Percentiles rank a stretch among this genome's conserved stretches.
phyloP scores from a whole-genome alignment of 441 rosid genomes.

The Eruca vesicaria region DNA sequence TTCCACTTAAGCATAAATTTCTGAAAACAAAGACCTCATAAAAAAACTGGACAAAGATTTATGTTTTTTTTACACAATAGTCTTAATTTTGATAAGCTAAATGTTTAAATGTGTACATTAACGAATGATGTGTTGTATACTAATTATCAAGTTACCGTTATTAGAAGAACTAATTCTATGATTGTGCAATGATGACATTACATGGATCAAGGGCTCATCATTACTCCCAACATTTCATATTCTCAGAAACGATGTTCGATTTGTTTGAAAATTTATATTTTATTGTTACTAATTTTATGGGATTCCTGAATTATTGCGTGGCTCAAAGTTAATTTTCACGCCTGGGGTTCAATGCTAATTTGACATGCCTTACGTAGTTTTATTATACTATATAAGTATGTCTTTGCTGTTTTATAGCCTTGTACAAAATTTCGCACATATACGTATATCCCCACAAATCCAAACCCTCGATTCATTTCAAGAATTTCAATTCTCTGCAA shows the following conservation, averaged over 20 bases:
- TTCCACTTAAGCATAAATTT: not conserved
- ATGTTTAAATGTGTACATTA: not conserved
- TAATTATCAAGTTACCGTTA: not conserved
- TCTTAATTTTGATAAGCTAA: not conserved
- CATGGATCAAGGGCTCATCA: slow-evolving; percentile 10
- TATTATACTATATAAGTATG: not conserved
- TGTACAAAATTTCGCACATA: not conserved
- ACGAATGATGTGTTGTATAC: not conserved
- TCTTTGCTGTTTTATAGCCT: not conserved
- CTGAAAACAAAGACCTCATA: not conserved
- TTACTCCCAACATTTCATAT: slow-evolving; percentile 1
- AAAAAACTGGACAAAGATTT: not conserved
- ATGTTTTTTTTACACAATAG: not conserved
- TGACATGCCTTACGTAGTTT: not conserved
- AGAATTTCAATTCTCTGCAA: not conserved
- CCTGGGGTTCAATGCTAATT: slow-evolving; percentile 8
- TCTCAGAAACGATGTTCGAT: not conserved
- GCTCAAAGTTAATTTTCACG: slow-evolving; percentile 4
- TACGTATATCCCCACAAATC: not conserved
- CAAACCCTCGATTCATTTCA: not conserved
- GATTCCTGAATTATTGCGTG: slow-evolving; percentile 16
- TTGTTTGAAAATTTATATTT: not conserved
- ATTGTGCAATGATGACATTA: slow-evolving; percentile 19
- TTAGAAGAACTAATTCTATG: not conserved
- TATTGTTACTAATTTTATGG: not conserved